Conservation (phyloP, 306 rosid genomes). For the Dryas drummondii region DNA sequence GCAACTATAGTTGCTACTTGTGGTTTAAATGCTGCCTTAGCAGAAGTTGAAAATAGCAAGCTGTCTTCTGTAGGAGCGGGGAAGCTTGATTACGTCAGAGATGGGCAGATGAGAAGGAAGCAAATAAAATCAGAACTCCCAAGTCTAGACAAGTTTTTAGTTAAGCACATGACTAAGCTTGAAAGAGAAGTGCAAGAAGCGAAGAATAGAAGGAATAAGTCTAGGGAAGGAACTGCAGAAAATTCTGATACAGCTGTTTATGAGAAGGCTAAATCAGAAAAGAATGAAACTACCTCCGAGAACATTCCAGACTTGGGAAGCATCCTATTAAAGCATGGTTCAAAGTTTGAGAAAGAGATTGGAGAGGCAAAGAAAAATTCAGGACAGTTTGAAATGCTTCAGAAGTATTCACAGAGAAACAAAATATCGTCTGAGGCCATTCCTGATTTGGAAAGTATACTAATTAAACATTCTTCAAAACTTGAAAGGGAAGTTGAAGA, state of each 20-base stretch:
- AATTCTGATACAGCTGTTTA: conserved; percentile 29
- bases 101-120: conserved; percentile 46
- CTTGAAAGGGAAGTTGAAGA: conserved; percentile 44
- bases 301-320: conserved; percentile 50
- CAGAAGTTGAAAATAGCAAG: conserved; percentile 61
- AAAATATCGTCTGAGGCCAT: conserved; percentile 18
- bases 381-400: background rate
- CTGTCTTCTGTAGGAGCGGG: conserved; percentile 42
- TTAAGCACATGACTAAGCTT: conserved; percentile 77
- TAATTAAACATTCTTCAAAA: conserved; percentile 33
- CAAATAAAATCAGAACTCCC: conserved; percentile 62
- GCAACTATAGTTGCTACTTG: conserved; percentile 92
- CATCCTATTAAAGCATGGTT: conserved; percentile 44
- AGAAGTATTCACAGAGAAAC: conserved; percentile 13
- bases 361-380: conserved; percentile 41
- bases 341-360: conserved; percentile 49
- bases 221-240: conserved; percentile 28
- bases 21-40: conserved; percentile 86
- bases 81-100: conserved; percentile 35
- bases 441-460: conserved; percentile 31
- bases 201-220: conserved; percentile 50
- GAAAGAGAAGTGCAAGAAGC: conserved; percentile 90
- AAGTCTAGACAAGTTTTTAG: conserved; percentile 83
- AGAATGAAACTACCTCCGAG: conserved; percentile 26
- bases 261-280: conserved; percentile 17